A percentile compares a stretch with the other conserved stretches of the same genome.
Conservation (phyloP, 2,329 filamentous ascomycete genomes). For the Alternaria postmessia region DNA sequence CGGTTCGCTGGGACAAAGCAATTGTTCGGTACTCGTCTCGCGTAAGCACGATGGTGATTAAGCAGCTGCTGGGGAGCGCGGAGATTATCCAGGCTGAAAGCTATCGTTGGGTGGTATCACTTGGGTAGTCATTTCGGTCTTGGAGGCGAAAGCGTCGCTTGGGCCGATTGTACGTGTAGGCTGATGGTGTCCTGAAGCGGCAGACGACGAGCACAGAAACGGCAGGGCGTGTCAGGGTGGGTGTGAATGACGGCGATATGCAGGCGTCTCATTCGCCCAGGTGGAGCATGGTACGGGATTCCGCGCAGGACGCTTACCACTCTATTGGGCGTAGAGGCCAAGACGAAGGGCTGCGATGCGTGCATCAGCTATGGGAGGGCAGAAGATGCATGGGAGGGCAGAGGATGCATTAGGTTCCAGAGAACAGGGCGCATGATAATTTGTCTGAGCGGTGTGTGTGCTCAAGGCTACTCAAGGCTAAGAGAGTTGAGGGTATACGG, state of each 20-base stretch:
- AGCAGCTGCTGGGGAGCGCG: slow-evolving; percentile 22
- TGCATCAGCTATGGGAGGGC: neutral
- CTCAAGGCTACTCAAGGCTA: neutral
- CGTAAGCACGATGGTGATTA: slow-evolving; percentile 29
- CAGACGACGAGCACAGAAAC: slow-evolving; percentile 19
- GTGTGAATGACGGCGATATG: slow-evolving; percentile 6
- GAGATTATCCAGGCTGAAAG: slow-evolving; percentile 24
- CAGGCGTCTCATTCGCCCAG: slow-evolving; percentile 12
- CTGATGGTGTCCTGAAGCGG: slow-evolving; percentile 12
- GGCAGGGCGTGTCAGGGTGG: slow-evolving; percentile 13
- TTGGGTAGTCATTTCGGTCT: slow-evolving; percentile 23
- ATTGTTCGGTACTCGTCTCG: slow-evolving; percentile 27
- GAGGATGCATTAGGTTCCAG: neutral
- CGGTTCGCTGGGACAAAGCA: slow-evolving; percentile 17
- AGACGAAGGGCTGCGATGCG: neutral
- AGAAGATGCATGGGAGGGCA: neutral
- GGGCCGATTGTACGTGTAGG: slow-evolving; percentile 21
- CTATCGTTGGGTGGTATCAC: slow-evolving; percentile 7
- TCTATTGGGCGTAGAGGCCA: slow-evolving; percentile 17
- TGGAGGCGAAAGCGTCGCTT: slow-evolving; percentile 23
- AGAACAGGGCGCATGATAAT: slow-evolving; percentile 1
- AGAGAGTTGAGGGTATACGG: neutral
- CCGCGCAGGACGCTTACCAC: slow-evolving; percentile 14
- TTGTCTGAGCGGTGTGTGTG: slow-evolving; percentile 7
- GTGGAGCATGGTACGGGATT: slow-evolving; percentile 19